Percentiles rank a stretch among this genome's conserved stretches.
Conservation (phyloP, 345 rosid genomes). For the Lagerstroemia speciosa region DNA sequence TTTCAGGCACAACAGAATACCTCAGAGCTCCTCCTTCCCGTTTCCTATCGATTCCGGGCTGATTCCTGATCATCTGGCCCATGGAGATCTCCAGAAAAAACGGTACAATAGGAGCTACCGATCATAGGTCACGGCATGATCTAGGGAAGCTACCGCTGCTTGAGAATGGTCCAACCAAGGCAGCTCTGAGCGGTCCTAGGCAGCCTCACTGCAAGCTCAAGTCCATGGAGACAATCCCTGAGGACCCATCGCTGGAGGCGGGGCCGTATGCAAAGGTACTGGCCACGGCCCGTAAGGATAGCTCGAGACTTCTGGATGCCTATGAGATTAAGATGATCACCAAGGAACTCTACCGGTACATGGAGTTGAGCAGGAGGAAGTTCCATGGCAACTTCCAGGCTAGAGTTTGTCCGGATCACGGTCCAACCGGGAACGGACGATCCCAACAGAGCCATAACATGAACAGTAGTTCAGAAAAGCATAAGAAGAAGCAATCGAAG, state of each 20-base stretch:
- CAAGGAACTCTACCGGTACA: slow-evolving; percentile 2
- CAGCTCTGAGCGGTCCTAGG: neutral
- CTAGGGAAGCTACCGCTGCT: neutral
- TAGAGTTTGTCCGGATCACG: neutral
- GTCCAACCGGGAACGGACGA: neutral
- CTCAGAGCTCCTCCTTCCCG: no score
- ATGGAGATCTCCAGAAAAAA: neutral
- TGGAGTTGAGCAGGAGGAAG: neutral
- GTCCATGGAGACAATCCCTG: neutral
- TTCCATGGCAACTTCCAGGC: neutral
- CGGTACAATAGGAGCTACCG: neutral
- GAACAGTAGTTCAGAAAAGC: neutral
- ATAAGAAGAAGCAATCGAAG: neutral
- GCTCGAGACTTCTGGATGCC: slow-evolving; percentile 4
- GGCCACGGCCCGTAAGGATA: neutral
- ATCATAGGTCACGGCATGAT: neutral
- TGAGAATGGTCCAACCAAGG: neutral
- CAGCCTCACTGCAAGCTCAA: neutral
- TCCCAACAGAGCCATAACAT: neutral
- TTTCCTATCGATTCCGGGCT: neutral
- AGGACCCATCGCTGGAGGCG: neutral
- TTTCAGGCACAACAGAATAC: no score
- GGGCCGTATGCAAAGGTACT: no score
- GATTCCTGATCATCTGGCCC: neutral
- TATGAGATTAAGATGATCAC: slow-evolving; percentile 3